These are phyloP conservation scores for Monascus purpureus DNA, from an alignment of 495 filamentous ascomycete species.

Conservation along the genomic window DNA sequence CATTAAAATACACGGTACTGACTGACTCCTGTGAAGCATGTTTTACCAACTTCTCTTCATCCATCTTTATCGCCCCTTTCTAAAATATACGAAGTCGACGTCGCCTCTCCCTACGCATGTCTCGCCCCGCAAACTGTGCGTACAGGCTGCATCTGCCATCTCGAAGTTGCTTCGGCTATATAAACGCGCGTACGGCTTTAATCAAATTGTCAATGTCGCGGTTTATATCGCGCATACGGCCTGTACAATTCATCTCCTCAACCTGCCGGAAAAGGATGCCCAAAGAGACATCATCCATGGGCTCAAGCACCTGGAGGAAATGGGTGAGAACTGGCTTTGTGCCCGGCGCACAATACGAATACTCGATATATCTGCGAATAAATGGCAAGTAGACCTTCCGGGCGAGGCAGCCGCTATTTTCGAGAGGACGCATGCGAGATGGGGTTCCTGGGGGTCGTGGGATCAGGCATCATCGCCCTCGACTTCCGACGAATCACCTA, in stretches of 20 bases:
- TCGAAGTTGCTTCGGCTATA: constrained; percentile 88
- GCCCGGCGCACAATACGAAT: constrained; percentile 76
- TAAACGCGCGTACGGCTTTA: constrained; percentile 77
- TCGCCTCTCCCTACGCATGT: constrained; percentile 80
- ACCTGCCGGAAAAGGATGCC: constrained; percentile 80
- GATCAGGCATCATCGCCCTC: constrained; percentile 25
- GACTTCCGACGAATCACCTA: constrained; percentile 17
- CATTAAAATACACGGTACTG: not conserved
- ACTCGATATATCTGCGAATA: constrained; percentile 67
- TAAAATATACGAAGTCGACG: constrained; percentile 68
- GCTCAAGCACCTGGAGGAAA: constrained; percentile 88
- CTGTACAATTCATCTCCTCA: constrained; percentile 87
- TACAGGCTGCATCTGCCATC: constrained; percentile 72
- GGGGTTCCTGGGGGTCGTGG: constrained; percentile 34
- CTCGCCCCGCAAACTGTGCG: constrained; percentile 81
- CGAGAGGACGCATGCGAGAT: constrained; percentile 46
- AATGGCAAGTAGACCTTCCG: constrained; percentile 80
- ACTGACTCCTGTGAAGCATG: constrained; percentile 52
- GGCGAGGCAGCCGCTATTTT: constrained; percentile 67
- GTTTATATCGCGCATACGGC: constrained; percentile 92
- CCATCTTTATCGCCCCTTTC: constrained; percentile 90
- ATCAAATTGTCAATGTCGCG: constrained; percentile 88
- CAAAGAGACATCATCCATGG: constrained; percentile 79
- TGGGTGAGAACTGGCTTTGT: constrained; percentile 87
- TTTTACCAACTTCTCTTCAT: constrained; percentile 94